Conservation (phyloP, 139 green algal genomes). For the Closterium sp. region DNA sequence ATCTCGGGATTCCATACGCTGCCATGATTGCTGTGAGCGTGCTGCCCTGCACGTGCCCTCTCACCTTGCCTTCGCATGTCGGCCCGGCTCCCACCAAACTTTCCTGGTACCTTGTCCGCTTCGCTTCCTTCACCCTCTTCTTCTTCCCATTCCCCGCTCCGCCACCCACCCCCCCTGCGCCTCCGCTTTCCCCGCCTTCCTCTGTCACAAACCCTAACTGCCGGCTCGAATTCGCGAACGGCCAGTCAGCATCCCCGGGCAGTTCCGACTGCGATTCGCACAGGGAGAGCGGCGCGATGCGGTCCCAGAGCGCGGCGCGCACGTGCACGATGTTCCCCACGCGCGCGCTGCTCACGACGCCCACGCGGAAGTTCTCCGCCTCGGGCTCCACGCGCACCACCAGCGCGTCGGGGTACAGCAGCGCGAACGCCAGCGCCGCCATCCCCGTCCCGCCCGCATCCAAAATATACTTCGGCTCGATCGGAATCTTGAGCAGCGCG, state of each 20-base stretch:
- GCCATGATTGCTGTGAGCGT: background rate
- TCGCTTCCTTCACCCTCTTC: background rate
- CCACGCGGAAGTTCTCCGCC: slow-evolving; percentile 1
- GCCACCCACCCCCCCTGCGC: background rate
- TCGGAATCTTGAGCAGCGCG: background rate
- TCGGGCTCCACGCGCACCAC: slow-evolving; percentile 14
- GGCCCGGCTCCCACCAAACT: background rate
- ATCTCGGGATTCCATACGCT: background rate
- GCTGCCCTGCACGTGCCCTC: background rate
- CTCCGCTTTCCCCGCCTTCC: background rate
- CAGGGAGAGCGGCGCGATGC: background rate
- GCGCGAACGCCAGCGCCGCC: slow-evolving; percentile 15
- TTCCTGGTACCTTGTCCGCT: background rate
- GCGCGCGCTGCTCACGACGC: background rate
- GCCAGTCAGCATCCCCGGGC: background rate
- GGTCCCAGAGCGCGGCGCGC: slow-evolving; percentile 4
- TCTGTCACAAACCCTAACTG: background rate
- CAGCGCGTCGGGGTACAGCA: slow-evolving; percentile 10
- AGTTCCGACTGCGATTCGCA: background rate
- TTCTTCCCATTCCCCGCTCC: too few relatives aligned
- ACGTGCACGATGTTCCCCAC: slow-evolving; percentile 1
- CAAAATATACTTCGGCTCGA: slow-evolving; percentile 9
- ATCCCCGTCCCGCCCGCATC: slow-evolving; percentile 3
- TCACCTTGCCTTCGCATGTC: background rate
- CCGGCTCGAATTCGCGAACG: background rate